These are phyloP conservation scores for Sequoiadendron giganteum DNA, from an alignment of 75 land plant genomes.

Conservation along the genomic window DNA sequence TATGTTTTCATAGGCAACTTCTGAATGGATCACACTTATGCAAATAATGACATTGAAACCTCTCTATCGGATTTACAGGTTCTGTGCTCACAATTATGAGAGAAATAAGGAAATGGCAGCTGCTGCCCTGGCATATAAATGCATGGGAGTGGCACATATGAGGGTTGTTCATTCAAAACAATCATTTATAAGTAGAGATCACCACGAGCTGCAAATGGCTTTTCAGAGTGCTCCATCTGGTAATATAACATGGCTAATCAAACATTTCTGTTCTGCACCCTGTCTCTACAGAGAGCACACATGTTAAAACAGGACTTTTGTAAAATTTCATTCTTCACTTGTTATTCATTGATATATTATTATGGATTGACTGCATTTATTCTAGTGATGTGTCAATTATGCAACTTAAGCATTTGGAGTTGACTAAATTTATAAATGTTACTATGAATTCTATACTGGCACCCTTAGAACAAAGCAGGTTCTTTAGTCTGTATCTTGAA, in stretches of 20 bases:
- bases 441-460: background rate
- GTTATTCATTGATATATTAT: too few relatives aligned
- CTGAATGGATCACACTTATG: background rate
- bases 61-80: constrained; percentile 41
- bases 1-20: background rate
- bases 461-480: background rate
- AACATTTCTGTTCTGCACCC: background rate
- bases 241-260: constrained; percentile 20
- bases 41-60: background rate
- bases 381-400: background rate
- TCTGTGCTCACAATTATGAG: constrained; percentile 81
- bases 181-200: constrained; percentile 43
- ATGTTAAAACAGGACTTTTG: background rate
- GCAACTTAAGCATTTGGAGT: background rate
- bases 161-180: constrained; percentile 64
- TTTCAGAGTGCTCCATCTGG: constrained; percentile 46
- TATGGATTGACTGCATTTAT: background rate
- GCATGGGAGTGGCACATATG: constrained; percentile 84
- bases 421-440: background rate
- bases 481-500: background rate
- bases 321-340: background rate
- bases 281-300: background rate
- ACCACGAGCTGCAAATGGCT: constrained; percentile 61
- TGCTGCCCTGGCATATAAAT: constrained; percentile 95
- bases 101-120: constrained; percentile 68